phyloP scores from a whole-genome alignment of 2,329 filamentous ascomycete species.

The Gnomoniopsis smithogilvyi region DNA sequence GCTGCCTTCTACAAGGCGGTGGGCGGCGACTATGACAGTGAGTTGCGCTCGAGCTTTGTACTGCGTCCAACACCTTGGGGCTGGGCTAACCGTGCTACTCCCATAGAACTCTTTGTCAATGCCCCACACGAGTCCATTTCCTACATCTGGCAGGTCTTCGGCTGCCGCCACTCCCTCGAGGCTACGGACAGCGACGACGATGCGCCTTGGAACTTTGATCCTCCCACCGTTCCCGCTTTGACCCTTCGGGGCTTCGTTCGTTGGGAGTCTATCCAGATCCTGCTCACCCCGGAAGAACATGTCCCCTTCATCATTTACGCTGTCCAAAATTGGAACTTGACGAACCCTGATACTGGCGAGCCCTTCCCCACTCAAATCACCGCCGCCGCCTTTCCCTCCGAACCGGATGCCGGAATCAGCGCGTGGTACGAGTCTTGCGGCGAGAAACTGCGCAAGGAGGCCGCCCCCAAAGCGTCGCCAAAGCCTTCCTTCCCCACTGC shows the following conservation, averaged over 20 bases:
- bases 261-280: slow-evolving; percentile 89
- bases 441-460: slow-evolving; percentile 64
- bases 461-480: slow-evolving; percentile 33
- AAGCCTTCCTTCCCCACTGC: slow-evolving; percentile 19
- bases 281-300: slow-evolving; percentile 86
- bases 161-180: slow-evolving; percentile 84
- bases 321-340: slow-evolving; percentile 72
- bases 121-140: slow-evolving; percentile 74
- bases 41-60: too few relatives aligned
- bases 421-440: slow-evolving; percentile 81
- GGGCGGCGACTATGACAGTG: slow-evolving; percentile 71
- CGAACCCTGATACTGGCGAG: slow-evolving; percentile 69
- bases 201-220: slow-evolving; percentile 27
- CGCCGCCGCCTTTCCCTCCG: slow-evolving; percentile 62
- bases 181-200: slow-evolving; percentile 71
- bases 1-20: slow-evolving; percentile 74
- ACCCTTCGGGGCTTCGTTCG: slow-evolving; percentile 82
- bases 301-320: slow-evolving; percentile 79
- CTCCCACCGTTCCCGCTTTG: slow-evolving; percentile 75
- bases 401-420: slow-evolving; percentile 76
- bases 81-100: slow-evolving; percentile 14
- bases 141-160: slow-evolving; percentile 88
- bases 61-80: too few relatives aligned
- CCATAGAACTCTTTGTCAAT: slow-evolving; percentile 68
- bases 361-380: slow-evolving; percentile 61